Base-by-base conservation (phyloP, 2,329 filamentous ascomycete genomes). In the Thelonectria olida region DNA sequence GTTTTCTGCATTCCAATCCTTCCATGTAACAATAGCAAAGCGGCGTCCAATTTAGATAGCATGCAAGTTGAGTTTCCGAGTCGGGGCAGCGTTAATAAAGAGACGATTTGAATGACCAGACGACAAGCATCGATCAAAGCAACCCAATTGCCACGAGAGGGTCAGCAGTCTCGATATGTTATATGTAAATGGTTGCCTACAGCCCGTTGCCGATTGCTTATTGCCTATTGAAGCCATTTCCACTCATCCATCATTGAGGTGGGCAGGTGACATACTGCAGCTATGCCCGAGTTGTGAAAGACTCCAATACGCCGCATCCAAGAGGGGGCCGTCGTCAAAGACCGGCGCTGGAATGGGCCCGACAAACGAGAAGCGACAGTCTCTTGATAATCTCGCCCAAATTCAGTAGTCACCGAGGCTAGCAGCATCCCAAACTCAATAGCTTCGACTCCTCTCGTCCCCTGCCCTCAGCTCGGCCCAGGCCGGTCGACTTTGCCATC, bases 21-120 rank as follows among this genome's bases (percentile, higher is more conserved):
- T 38, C 20, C 22, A 53, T 31, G 50, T 34, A 53, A 53, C 50
- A 42, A 53, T 39, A 53, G 38, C 9, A 41, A 36, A 44, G 15
- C 28, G 28, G 15, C 28, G 28, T 20, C 25, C 39, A 44, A 19
- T 54, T 54, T 45, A 25, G 39, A 54, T 36, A 45, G 39, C 17
- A 42, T 19, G 9, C 17, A 22, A 13, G 31, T 38, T 23, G 31
- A 39, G n/a, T 25, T 20, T 27, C 17, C 6, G 28, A 31, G 7
- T 7, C 28, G 28, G 13, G 13, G 28, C 28, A 31, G 10, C 9
- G 13, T 20, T 13, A 42, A 42, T 19, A 42, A 42, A n/a, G 36
- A 39, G 39, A 42, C 19, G 17, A 42, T 23, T n/a, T 42, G 17
- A 20, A 42, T 19, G 36, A 39, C 19, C 17, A 42, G 17, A 19